These are phyloP conservation scores for Pseudogymnoascus sp. DNA, from an alignment of 2,329 filamentous ascomycete species.

Conservation along the genomic window DNA sequence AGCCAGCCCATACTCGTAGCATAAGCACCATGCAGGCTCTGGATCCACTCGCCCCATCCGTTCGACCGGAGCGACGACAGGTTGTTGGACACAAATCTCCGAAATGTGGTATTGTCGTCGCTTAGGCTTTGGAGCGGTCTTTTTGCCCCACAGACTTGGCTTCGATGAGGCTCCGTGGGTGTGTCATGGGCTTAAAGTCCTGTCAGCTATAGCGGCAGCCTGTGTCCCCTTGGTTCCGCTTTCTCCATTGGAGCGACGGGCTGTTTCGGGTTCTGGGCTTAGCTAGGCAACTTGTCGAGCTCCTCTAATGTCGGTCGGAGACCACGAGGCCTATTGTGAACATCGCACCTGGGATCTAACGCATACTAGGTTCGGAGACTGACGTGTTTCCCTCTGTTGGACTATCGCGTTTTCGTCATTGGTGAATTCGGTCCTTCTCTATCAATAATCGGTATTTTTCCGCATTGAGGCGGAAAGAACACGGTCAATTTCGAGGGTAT, in stretches of 20 bases:
- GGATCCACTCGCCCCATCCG: not conserved
- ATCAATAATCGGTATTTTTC: not conserved
- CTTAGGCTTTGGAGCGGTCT: not conserved
- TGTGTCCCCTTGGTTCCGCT: not conserved
- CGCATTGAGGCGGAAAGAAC: not conserved
- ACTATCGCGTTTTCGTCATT: not conserved
- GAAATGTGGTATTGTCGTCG: not conserved
- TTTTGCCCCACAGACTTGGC: not conserved
- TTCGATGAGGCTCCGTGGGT: not conserved
- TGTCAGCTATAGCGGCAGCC: not conserved
- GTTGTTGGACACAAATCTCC: not conserved
- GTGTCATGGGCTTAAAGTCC: not conserved
- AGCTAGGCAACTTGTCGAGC: not conserved
- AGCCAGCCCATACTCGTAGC: not conserved
- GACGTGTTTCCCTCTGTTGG: not conserved
- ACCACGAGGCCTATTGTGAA: not conserved
- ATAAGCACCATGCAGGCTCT: not conserved
- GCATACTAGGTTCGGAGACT: too few relatives aligned
- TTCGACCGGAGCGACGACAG: not conserved
- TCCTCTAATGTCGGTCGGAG: not conserved
- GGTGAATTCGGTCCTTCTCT: not conserved
- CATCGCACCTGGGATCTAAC: not conserved
- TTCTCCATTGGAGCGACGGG: not conserved
- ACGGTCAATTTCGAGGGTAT: not conserved
- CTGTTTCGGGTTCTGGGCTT: not conserved